Evolutionary conservation across 1,284 basidiomycete genomes (phyloP).

Genomic region (Microbotryomycetes sp.): DNA sequence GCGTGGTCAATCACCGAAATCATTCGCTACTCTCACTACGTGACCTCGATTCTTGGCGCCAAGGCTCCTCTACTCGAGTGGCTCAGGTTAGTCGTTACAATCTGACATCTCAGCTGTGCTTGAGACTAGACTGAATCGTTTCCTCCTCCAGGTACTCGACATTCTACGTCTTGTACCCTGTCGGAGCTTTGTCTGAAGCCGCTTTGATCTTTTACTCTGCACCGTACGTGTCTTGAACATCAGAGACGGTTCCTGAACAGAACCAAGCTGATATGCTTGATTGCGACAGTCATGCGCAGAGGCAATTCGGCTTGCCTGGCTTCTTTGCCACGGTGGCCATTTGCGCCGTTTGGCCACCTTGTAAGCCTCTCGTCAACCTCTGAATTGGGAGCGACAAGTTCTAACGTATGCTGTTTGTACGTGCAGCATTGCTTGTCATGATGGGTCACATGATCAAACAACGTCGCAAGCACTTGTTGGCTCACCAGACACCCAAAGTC

Average conservation of each 20-base stretch:
- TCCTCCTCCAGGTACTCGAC: constrained; percentile 63
- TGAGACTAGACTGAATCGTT: background rate
- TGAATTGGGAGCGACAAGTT: too few species aligned
- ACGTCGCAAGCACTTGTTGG: constrained; percentile 28
- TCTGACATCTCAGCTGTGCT: background rate
- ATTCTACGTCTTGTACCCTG: constrained; percentile 86
- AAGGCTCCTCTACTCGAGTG: constrained; percentile 45
- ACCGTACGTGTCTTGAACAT: constrained; percentile 11
- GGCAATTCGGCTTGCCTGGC: constrained; percentile 26
- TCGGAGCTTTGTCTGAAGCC: constrained; percentile 86
- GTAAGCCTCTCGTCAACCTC: constrained; percentile 8
- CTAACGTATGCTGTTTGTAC: too few species aligned
- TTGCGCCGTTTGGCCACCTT: constrained; percentile 30
- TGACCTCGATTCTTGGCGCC: constrained; percentile 57
- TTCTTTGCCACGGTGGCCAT: constrained; percentile 18
- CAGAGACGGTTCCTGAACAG: background rate
- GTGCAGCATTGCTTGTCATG: constrained; percentile 31
- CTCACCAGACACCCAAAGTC: background rate
- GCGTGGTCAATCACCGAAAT: constrained; percentile 92
- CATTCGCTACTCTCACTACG: constrained; percentile 88
- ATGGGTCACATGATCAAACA: constrained; percentile 38
- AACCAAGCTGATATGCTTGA: too few species aligned
- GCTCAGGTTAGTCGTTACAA: constrained; percentile 42
- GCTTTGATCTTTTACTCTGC: constrained; percentile 57
- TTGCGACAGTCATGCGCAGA: constrained; percentile 13